Base-by-base conservation (phyloP, 2,329 filamentous ascomycete species). In the Colletotrichum sublineola region DNA sequence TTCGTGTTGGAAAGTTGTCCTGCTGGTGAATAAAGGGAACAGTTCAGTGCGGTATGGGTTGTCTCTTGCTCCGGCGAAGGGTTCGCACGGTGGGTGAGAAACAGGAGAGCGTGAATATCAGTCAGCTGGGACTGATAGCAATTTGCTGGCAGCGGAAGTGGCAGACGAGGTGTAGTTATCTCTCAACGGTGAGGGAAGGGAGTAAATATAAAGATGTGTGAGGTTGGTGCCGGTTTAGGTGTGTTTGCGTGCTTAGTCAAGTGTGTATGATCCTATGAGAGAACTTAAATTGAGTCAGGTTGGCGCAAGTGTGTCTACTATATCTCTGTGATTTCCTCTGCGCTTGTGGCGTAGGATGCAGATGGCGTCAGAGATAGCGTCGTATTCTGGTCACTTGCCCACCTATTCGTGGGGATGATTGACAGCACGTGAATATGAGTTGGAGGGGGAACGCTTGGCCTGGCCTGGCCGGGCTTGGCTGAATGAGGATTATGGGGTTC, bases 381-480 rank as follows among this genome's bases (percentile, higher is more conserved):
- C 33, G 20, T 36, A 36, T 53, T 46, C 52, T 53, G 67, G 63
- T 70, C 67, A 70, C 31, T 61, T 67, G 67, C 40, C 40, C 40
- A 44, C 50, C 63, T 53, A n/a, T 31, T 31, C 63, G n/a, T n/a
- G 15, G 29, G 15, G 15, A n/a, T 48, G 40, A 40, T n/a, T 67
- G n/a, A 15, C 57, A 33, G 65, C 67, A 70, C 63, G 67, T 70
- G 67, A 70, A 70, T 56, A 31, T 46, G 38, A n/a, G 53, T 48
- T 48, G 42, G 38, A 31, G 18, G 52, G 42, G 63, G 40, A 9
- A 20, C 31, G 57, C 38, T 44, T 67, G n/a, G 57, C 38, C 8
- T 62, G 33, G 42, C 48, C 18, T 31, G n/a, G 57, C 18, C 12
- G 5, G 55, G 7, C n/a, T 29, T 58, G 15, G 36, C 55, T 42